These are phyloP conservation scores for Lachancea sp. DNA, from an alignment of 805 yeast species.

Conservation along the genomic window DNA sequence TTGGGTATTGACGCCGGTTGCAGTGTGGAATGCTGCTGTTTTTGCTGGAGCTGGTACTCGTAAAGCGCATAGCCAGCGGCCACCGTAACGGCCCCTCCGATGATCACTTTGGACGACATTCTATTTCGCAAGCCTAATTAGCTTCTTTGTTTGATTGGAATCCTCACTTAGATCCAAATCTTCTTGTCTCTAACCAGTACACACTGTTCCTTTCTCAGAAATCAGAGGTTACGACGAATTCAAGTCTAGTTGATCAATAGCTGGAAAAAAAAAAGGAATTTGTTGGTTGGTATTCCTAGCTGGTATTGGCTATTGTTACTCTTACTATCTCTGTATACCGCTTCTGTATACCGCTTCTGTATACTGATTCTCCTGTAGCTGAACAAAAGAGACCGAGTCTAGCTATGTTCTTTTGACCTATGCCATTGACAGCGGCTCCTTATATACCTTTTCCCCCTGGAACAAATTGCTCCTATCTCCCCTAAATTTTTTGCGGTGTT, in stretches of 20 bases:
- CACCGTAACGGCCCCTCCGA: slow-evolving; percentile 25
- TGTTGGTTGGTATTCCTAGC: too few species aligned
- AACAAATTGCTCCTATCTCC: slow-evolving; percentile 3
- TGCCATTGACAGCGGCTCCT: not conserved
- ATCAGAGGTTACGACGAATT: too few species aligned
- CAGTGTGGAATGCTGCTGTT: slow-evolving; percentile 15
- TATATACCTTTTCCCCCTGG: slow-evolving; percentile 9
- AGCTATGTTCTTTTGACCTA: not conserved
- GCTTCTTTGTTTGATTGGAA: not conserved
- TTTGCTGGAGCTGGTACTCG: slow-evolving; percentile 21
- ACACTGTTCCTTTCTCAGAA: too few species aligned
- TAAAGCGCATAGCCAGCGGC: slow-evolving; percentile 26
- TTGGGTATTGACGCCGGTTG: slow-evolving; percentile 2
- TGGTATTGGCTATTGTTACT: too few species aligned
- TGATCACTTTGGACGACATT: slow-evolving; percentile 17
- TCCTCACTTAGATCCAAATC: not conserved
- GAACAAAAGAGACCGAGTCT: not conserved
- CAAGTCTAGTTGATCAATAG: too few species aligned
- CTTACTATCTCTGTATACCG: too few species aligned
- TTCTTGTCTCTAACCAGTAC: too few species aligned
- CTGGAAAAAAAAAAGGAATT: too few species aligned
- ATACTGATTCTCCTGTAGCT: not conserved
- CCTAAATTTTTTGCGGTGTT: slow-evolving; percentile 7
- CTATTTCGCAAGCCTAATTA: not conserved
- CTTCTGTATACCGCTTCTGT: too few species aligned